Conservation (phyloP, 1,139 yeast genomes). For the Suhomyces choctaworum region DNA sequence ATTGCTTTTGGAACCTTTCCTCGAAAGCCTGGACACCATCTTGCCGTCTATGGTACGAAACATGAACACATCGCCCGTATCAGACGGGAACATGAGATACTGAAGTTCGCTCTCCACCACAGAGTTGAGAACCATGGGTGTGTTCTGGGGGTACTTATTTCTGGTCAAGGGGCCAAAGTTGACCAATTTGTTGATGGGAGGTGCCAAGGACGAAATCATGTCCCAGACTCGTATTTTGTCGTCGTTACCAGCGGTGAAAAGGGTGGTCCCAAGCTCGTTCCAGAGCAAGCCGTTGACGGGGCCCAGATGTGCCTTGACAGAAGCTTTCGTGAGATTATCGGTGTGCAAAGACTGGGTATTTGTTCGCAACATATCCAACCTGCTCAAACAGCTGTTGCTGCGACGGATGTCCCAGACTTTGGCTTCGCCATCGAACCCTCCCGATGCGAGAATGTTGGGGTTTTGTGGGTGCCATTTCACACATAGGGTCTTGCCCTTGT, state of each 20-base stretch:
- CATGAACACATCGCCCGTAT: slow-evolving; percentile 73
- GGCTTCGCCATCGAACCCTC: slow-evolving; percentile 73
- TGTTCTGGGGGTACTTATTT: slow-evolving; percentile 55
- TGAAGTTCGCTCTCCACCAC: slow-evolving; percentile 51
- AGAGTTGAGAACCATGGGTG: slow-evolving; percentile 49
- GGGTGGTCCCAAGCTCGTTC: slow-evolving; percentile 60
- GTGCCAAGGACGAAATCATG: slow-evolving; percentile 44
- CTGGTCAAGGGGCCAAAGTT: slow-evolving; percentile 80
- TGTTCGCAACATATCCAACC: slow-evolving; percentile 53
- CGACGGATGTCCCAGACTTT: slow-evolving; percentile 76
- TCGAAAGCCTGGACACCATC: slow-evolving; percentile 50
- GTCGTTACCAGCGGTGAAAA: slow-evolving; percentile 72
- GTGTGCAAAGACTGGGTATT: slow-evolving; percentile 20
- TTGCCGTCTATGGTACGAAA: slow-evolving; percentile 66
- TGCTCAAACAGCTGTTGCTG: slow-evolving; percentile 62
- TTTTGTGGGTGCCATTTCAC: slow-evolving; percentile 79
- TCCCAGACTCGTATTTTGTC: slow-evolving; percentile 80
- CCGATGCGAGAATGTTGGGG: slow-evolving; percentile 63
- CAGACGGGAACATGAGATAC: slow-evolving; percentile 70
- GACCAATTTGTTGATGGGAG: slow-evolving; percentile 58
- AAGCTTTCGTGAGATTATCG: slow-evolving; percentile 32
- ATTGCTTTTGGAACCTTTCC: slow-evolving; percentile 33
- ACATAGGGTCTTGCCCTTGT: slow-evolving; percentile 60
- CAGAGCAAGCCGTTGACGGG: slow-evolving; percentile 75
- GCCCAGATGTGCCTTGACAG: slow-evolving; percentile 68